These are phyloP conservation scores for Boletus insuetus DNA, from an alignment of 768 basidiomycete species.

Conservation along the genomic window DNA sequence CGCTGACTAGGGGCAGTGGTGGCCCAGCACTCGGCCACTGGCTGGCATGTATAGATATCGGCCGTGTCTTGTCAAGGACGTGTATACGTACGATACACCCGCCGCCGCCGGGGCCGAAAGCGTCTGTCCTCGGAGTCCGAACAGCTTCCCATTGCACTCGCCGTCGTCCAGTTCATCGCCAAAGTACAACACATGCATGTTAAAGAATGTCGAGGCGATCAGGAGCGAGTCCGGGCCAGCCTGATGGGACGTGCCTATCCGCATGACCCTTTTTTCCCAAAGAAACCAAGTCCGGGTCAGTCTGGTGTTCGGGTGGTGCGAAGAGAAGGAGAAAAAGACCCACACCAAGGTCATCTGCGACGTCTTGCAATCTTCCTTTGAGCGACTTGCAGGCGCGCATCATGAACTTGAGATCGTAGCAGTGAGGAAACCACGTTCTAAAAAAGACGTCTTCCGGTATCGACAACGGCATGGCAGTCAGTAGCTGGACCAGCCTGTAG, in stretches of 20 bases:
- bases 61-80: too few species aligned
- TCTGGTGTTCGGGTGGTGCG: not conserved
- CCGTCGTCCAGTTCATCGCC: slow-evolving; percentile 81
- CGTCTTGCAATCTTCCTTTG: slow-evolving; percentile 89
- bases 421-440: slow-evolving; percentile 89
- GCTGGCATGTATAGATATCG: too few species aligned
- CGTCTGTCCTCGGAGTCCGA: slow-evolving; percentile 80
- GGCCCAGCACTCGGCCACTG: too few species aligned
- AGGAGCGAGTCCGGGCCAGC: slow-evolving; percentile 97
- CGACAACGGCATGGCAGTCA: slow-evolving; percentile 83
- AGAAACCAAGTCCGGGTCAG: not conserved
- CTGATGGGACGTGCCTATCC: slow-evolving; percentile 90
- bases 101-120: slow-evolving; percentile 45
- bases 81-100: too few species aligned
- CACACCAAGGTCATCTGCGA: slow-evolving; percentile 94
- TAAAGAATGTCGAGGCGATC: slow-evolving; percentile 93
- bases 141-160: slow-evolving; percentile 80
- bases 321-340: slow-evolving; percentile 26
- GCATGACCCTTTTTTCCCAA: slow-evolving; percentile 57
- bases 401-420: slow-evolving; percentile 97
- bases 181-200: slow-evolving; percentile 91
- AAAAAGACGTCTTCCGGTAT: slow-evolving; percentile 90
- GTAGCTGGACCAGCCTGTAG: slow-evolving; percentile 92
- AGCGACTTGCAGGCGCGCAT: slow-evolving; percentile 83
- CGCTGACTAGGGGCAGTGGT: too few species aligned